These are phyloP conservation scores for Phytophthora hibernalis DNA, from an alignment of 352 stramenopile genomes.

Conservation along the genomic window DNA sequence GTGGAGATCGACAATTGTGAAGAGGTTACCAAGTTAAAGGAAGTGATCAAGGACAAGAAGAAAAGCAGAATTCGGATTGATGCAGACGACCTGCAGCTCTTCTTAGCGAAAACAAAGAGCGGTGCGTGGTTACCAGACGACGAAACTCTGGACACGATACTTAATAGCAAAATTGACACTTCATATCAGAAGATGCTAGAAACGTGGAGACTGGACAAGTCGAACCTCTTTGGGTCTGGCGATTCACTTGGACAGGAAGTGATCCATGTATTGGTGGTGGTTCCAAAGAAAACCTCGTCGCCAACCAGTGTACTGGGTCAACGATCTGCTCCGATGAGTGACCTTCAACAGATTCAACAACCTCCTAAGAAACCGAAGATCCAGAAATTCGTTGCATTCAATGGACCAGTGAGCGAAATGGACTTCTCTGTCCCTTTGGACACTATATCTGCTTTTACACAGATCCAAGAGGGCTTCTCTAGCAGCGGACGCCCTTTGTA, in stretches of 20 bases:
- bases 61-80: no score
- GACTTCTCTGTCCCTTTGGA: no score
- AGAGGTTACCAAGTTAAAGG: no score
- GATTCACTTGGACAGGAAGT: constrained; percentile 25
- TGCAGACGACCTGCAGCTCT: neutral
- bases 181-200: constrained; percentile 13
- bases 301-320: no score
- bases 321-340: no score
- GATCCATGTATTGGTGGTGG: constrained; percentile 24
- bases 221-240: constrained; percentile 14
- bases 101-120: neutral
- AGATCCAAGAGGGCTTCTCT: constrained; percentile 11
- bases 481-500: constrained; percentile 3
- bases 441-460: neutral
- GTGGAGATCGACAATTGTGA: no score
- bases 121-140: neutral
- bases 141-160: no score
- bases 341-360: no score
- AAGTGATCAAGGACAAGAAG: neutral
- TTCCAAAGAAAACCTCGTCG: no score
- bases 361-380: no score
- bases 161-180: constrained; percentile 11
- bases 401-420: no score
- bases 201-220: constrained; percentile 25
- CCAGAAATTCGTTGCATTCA: no score